phyloP scores from a whole-genome alignment of 116 monocot genomes.

The Phalaenopsis hybrid region DNA sequence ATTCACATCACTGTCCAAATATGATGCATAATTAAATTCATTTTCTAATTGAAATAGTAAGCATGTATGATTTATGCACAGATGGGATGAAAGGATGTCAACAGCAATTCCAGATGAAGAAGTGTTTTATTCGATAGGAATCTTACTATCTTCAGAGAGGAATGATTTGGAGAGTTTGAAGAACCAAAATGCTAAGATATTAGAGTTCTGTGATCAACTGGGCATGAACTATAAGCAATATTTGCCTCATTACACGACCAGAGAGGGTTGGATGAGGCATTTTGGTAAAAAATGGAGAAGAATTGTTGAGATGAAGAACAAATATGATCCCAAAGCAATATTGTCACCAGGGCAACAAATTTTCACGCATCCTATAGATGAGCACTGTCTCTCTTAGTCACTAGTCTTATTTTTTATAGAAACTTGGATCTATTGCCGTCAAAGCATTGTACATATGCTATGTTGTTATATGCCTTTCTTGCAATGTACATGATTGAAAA shows the following conservation, averaged over 20 bases:
- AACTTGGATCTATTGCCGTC: not conserved
- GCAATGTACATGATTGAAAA: too few relatives aligned
- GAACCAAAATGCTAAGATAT: slow-evolving; percentile 33
- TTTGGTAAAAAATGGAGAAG: slow-evolving; percentile 48
- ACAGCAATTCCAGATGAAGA: slow-evolving; percentile 52
- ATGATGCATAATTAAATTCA: too few relatives aligned
- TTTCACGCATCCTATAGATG: slow-evolving; percentile 13
- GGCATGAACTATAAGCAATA: slow-evolving; percentile 58
- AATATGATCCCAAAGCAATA: slow-evolving; percentile 55
- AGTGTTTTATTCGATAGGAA: slow-evolving; percentile 58
- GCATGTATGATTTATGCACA: not conserved
- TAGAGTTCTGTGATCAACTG: slow-evolving; percentile 28
- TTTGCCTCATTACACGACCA: slow-evolving; percentile 37
- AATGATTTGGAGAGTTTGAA: slow-evolving; percentile 29
- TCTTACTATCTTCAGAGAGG: slow-evolving; percentile 28
- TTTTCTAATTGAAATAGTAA: too few relatives aligned
- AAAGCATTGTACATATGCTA: too few relatives aligned
- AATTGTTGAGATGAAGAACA: slow-evolving; percentile 37
- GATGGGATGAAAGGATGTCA: slow-evolving; percentile 60
- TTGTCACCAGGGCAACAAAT: slow-evolving; percentile 69
- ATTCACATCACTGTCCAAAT: too few relatives aligned
- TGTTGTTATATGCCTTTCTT: too few relatives aligned
- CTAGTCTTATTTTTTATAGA: not conserved
- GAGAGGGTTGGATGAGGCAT: slow-evolving; percentile 54
- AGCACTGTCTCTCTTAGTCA: not conserved